Evolutionary conservation across 495 filamentous ascomycete genomes (phyloP), one percentile per base, ranked within the genome.

Genomic region (Cercophora sp.): DNA sequence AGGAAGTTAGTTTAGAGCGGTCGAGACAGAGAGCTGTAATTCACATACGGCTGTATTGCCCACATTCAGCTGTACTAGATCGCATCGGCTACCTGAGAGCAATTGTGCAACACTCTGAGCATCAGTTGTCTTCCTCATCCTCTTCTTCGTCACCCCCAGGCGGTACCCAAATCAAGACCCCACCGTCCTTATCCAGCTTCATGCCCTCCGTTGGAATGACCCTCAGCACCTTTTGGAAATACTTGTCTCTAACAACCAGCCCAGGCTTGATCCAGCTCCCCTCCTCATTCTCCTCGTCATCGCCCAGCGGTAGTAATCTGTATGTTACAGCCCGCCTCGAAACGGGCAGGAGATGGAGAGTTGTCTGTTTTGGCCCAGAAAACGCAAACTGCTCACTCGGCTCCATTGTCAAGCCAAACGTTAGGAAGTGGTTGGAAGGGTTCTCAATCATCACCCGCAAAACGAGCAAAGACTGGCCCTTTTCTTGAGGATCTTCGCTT

Each of bases 321-420:
- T 88, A 98, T 41, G 76, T 76, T 5, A 95, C 73, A 0, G 71
- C 77, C 29, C 86, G 77, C 41, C 91, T 68, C 50, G 85, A 88
- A 29, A 95, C 70, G 1, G 93, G 93, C 25, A 93, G 77, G 32
- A 97, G 66, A 52, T 91, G 85, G 15, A 96, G 48, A 2, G 82
- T 83, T 5, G 80, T 82, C 40, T 85, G 78, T 71, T 96, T 97
- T 4, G 88, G 76, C 0, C 93, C 93, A 23, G 87, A 90, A 65
- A 99, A 96, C 5, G 89, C 93, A 66, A 99, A 99, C 11, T 87
- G 80, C 52, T 95, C 90, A 60, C 80, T 89, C 1, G 89, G 84
- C 56, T 99, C 94, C 90, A 99, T 96, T 8, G 81, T 79, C 25
- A 96, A 64, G 18, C 84, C 88, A 68, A 99, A 97, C 0, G 90